A percentile compares a stretch with the other conserved stretches of the same genome.
Conservation (phyloP, 768 basidiomycete species). For the Trametes punicea region DNA sequence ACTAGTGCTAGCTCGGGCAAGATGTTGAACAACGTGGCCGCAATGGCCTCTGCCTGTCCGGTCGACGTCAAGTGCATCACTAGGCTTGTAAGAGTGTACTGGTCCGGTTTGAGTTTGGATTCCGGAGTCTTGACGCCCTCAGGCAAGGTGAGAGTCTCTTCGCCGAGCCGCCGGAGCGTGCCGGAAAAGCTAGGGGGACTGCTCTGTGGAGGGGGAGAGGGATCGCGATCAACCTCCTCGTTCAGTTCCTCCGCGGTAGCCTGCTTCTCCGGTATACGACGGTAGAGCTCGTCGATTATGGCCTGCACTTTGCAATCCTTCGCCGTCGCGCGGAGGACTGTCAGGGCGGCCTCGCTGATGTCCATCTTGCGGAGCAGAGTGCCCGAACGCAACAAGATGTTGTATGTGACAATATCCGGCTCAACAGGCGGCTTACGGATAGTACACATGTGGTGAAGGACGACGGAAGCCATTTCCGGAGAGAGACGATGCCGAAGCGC, state of each 20-base stretch:
- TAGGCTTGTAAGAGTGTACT: constrained; percentile 48
- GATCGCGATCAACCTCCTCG: too few species aligned
- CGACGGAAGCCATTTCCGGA: constrained; percentile 40
- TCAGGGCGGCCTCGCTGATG: constrained; percentile 39
- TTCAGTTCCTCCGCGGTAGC: too few species aligned
- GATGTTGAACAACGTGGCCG: constrained; percentile 46
- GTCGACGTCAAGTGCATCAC: constrained; percentile 50
- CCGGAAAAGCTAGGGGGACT: not conserved
- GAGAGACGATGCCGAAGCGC: constrained; percentile 59
- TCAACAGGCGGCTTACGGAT: constrained; percentile 38
- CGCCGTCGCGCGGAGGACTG: not conserved
- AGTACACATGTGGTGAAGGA: constrained; percentile 55
- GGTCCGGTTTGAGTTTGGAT: constrained; percentile 32
- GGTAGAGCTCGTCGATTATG: not conserved
- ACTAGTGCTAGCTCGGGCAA: constrained; percentile 50
- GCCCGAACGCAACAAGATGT: constrained; percentile 55
- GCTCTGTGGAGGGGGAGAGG: not conserved
- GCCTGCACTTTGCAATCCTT: not conserved
- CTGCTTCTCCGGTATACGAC: too few species aligned
- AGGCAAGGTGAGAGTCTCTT: constrained; percentile 19
- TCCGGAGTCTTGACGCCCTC: not conserved
- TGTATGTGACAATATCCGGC: constrained; percentile 51
- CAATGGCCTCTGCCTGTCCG: constrained; percentile 44
- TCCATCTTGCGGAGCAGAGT: constrained; percentile 42
- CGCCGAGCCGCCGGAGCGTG: constrained; percentile 3